Evolutionary conservation across 2,329 filamentous ascomycete genomes (phyloP).

Genomic region (Colletotrichum sp.): DNA sequence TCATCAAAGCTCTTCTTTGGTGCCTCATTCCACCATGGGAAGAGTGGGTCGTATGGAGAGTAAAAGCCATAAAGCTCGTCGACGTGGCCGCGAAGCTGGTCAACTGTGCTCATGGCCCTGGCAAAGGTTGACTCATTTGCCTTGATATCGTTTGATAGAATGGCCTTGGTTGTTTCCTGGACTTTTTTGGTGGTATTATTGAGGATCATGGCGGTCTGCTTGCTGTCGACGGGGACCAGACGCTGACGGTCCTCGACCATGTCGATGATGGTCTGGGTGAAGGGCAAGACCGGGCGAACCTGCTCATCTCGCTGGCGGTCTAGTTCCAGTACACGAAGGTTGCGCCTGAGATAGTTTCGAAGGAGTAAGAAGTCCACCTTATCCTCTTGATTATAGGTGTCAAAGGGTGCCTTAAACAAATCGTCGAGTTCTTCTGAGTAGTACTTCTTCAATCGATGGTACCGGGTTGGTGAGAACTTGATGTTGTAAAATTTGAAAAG

Average conservation of each 20-base stretch:
- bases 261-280: conserved; percentile 42
- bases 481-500: conserved; percentile 55
- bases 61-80: conserved; percentile 57
- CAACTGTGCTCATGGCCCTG: conserved; percentile 39
- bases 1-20: conserved; percentile 46
- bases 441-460: conserved; percentile 43
- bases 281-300: conserved; percentile 47
- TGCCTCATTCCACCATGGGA: conserved; percentile 59
- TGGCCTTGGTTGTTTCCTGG: conserved; percentile 31
- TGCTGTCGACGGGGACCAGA: conserved; percentile 45
- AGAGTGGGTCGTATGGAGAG: conserved; percentile 58
- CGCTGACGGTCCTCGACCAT: conserved; percentile 54
- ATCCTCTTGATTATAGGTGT: conserved; percentile 41
- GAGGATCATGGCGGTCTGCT: conserved; percentile 47
- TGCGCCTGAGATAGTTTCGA: conserved; percentile 47
- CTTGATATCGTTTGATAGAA: conserved; percentile 36
- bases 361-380: conserved; percentile 56
- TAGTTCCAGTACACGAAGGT: conserved; percentile 13
- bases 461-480: conserved; percentile 44
- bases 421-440: conserved; percentile 43
- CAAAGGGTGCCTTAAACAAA: conserved; percentile 29
- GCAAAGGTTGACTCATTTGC: conserved; percentile 16
- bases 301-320: conserved; percentile 39
- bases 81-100: conserved; percentile 44
- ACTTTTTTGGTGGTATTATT: conserved; percentile 38